Conservation (phyloP, 352 stramenopile species). For the Globisporangium lucens region DNA sequence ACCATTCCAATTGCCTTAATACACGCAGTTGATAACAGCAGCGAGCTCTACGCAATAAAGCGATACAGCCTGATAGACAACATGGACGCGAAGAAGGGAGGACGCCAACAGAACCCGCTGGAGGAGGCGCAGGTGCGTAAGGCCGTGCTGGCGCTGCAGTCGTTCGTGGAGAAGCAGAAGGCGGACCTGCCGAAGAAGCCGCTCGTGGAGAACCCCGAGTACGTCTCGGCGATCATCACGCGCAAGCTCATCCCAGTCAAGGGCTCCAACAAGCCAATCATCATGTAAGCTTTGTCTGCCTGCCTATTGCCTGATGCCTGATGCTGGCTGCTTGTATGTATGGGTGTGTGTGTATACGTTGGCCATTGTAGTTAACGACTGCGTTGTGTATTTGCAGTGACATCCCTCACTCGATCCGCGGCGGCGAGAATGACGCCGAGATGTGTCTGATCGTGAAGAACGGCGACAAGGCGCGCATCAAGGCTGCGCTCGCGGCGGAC, state of each 20-base stretch:
- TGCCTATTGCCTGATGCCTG: not conserved
- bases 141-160: constrained; percentile 64
- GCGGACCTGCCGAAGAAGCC: constrained; percentile 46
- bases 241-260: constrained; percentile 70
- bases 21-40: not conserved
- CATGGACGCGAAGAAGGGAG: constrained; percentile 49
- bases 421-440: constrained; percentile 49
- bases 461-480: constrained; percentile 82
- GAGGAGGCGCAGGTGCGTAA: constrained; percentile 73
- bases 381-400: constrained; percentile 28
- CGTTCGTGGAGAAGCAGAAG: constrained; percentile 52
- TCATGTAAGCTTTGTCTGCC: constrained; percentile 37
- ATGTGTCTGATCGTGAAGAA: constrained; percentile 84
- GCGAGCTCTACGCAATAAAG: not conserved
- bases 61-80: not conserved
- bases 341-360: not conserved
- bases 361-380: not conserved
- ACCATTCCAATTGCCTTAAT: not conserved
- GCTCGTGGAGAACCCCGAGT: constrained; percentile 56
- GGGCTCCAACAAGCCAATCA: constrained; percentile 65
- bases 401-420: constrained; percentile 52
- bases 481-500: constrained; percentile 54
- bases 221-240: constrained; percentile 70
- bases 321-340: not conserved
- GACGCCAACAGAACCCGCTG: constrained; percentile 52